Percentiles rank a stretch among this genome's conserved stretches.
Conservation (phyloP, 2,329 filamentous ascomycete species). For the Pseudopyrenochaeta lycopersici region DNA sequence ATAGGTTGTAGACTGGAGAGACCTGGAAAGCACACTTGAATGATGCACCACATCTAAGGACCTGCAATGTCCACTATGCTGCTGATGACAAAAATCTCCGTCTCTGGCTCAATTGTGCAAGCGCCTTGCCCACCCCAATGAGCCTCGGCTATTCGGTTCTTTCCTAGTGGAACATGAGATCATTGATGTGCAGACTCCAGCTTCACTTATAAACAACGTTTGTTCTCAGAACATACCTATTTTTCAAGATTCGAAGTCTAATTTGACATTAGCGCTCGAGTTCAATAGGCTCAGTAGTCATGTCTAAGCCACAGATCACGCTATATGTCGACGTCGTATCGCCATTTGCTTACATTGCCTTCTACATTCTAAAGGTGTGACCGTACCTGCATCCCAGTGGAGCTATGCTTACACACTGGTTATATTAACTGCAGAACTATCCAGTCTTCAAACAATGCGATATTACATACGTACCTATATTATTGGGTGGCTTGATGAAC, state of each 20-base stretch:
- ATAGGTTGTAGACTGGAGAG: no score
- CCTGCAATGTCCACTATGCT: no score
- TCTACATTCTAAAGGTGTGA: constrained; percentile 63
- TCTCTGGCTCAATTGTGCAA: no score
- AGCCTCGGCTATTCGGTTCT: background rate
- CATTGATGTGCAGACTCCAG: background rate
- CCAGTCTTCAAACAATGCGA: constrained; percentile 64
- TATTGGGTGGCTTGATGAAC: constrained; percentile 69
- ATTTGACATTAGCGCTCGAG: no score
- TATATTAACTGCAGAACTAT: constrained; percentile 56
- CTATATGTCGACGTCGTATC: constrained; percentile 68
- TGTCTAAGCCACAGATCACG: constrained; percentile 61
- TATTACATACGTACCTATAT: constrained; percentile 66
- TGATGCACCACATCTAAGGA: no score
- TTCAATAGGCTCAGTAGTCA: constrained; percentile 22
- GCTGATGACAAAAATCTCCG: background rate
- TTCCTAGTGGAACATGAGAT: background rate
- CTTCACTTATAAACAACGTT: background rate
- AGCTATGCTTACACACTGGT: constrained; percentile 1
- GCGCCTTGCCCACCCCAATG: no score
- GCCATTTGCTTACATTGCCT: constrained; percentile 69
- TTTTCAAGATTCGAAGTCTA: no score
- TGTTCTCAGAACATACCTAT: no score
- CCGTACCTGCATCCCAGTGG: background rate
- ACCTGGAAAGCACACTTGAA: no score